phyloP scores from a whole-genome alignment of 495 filamentous ascomycete species.

The Penicillium argentinense region DNA sequence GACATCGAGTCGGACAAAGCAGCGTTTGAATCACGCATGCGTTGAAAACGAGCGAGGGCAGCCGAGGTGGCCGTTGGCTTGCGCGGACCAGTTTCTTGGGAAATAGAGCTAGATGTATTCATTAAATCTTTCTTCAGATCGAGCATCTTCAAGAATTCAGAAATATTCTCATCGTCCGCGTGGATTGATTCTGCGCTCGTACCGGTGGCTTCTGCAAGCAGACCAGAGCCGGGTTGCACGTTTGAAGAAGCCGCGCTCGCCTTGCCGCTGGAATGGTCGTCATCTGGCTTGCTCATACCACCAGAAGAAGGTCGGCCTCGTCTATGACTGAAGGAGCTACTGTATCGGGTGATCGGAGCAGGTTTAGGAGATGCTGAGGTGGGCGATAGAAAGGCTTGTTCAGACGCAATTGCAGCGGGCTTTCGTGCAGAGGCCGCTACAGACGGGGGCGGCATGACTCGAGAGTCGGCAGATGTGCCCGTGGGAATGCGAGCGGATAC shows the following conservation, averaged over 20 bases:
- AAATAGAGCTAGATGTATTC: slow-evolving; percentile 58
- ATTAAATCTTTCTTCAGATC: slow-evolving; percentile 77
- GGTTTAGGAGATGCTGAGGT: slow-evolving; percentile 73
- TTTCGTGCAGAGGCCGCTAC: slow-evolving; percentile 44
- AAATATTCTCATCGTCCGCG: slow-evolving; percentile 87
- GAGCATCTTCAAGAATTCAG: slow-evolving; percentile 84
- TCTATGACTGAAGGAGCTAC: slow-evolving; percentile 87
- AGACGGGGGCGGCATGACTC: slow-evolving; percentile 58
- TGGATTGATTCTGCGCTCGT: slow-evolving; percentile 78
- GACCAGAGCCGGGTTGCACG: slow-evolving; percentile 80
- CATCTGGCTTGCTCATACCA: slow-evolving; percentile 68
- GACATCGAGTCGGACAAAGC: slow-evolving; percentile 86
- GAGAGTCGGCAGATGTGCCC: slow-evolving; percentile 59
- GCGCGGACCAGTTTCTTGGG: slow-evolving; percentile 57
- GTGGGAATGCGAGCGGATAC: slow-evolving; percentile 54
- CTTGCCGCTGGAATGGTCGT: slow-evolving; percentile 88
- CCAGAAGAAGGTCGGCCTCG: slow-evolving; percentile 73
- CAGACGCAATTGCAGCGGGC: slow-evolving; percentile 47
- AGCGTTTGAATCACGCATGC: slow-evolving; percentile 83
- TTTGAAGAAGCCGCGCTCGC: slow-evolving; percentile 79
- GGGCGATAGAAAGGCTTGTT: slow-evolving; percentile 59
- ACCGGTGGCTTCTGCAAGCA: slow-evolving; percentile 71
- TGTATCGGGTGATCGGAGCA: slow-evolving; percentile 65
- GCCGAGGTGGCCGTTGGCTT: slow-evolving; percentile 59
- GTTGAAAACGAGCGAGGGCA: slow-evolving; percentile 73